These are phyloP conservation scores for Aurinia saxatilis DNA, from an alignment of 345 rosid species.

Conservation along the genomic window DNA sequence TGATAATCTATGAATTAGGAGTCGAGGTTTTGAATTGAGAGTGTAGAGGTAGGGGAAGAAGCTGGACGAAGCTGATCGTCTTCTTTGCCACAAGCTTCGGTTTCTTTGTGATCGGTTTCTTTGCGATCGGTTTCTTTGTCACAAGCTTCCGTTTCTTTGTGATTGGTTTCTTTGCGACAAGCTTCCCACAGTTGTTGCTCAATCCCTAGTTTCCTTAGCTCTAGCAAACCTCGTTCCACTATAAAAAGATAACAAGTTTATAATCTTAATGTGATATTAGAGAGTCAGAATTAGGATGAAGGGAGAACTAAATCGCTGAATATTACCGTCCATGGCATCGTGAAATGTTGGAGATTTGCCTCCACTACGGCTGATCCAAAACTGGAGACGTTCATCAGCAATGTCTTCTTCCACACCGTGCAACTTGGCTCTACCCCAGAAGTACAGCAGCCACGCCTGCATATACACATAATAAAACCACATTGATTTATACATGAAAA, in stretches of 20 bases:
- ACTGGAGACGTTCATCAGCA: slow-evolving; percentile 70
- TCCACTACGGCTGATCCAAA: slow-evolving; percentile 58
- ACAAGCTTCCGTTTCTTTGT: neutral
- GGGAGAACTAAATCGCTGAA: neutral
- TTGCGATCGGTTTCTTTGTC: too few species aligned
- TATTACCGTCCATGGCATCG: slow-evolving; percentile 70
- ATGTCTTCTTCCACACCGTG: slow-evolving; percentile 74
- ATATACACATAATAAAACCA: neutral
- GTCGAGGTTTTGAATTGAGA: slow-evolving; percentile 11
- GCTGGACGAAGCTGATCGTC: slow-evolving; percentile 32
- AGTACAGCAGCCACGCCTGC: slow-evolving; percentile 85
- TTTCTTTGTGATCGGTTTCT: too few species aligned
- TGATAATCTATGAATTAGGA: neutral
- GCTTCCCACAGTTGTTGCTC: slow-evolving; percentile 94
- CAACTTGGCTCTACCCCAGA: slow-evolving; percentile 75
- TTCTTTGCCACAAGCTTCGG: slow-evolving; percentile 8
- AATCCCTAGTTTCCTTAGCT: slow-evolving; percentile 77
- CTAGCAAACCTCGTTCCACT: slow-evolving; percentile 76
- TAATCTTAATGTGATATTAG: neutral
- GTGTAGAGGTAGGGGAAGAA: slow-evolving; percentile 23
- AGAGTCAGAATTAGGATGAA: neutral
- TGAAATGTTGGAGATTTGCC: slow-evolving; percentile 49
- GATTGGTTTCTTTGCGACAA: slow-evolving; percentile 62
- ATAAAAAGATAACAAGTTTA: neutral
- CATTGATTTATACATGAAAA: neutral